Evolutionary conservation across 106 monocot species (phyloP), one percentile per base, ranked within the genome.

Genomic region (Posidonia australis): DNA sequence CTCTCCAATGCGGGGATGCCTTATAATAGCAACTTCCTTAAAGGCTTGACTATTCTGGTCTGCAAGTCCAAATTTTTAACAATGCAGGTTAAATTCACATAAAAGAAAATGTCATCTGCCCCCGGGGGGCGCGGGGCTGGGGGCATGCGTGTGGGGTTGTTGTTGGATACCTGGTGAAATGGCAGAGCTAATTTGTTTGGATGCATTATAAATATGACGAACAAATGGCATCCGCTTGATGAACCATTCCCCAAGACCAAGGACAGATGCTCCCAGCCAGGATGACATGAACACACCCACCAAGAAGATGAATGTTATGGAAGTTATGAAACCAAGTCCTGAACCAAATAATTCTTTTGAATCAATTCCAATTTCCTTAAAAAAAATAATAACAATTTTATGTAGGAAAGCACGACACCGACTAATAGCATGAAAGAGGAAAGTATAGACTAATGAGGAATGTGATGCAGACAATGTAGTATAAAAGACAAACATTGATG

Each of bases 121-220:
- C 54, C 18, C 11, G 21, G 27, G 23, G 45, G 46, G 18, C 17
- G 16, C 57, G 54, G 25, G 46, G 5, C 74, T n/a, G n/a, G n/a
- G n/a, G n/a, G n/a, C n/a, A n/a, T n/a, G n/a, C n/a, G n/a, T n/a
- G n/a, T n/a, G n/a, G n/a, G n/a, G n/a, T n/a, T n/a, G n/a, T n/a
- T n/a, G n/a, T n/a, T n/a, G n/a, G n/a, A 54, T 79, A 92, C 91
- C 86, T 70, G 91, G 91, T 77, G 91, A 92, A 75, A 92, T 86
- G 25, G 91, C 91, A 62, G 91, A 56, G 67, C 91, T 92, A 62
- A 92, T 86, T 63, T 92, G 91, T 69, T 92, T 92, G 54, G 91
- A 92, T 54, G 91, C 91, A 77, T 92, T 79, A 48, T 92, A 92
- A 42, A 92, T 86, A 68, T 92, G 91, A 25, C 86, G 86, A 64